These are phyloP conservation scores for Aspergillus cavernicola DNA, from an alignment of 495 filamentous ascomycete species.

Conservation along the genomic window DNA sequence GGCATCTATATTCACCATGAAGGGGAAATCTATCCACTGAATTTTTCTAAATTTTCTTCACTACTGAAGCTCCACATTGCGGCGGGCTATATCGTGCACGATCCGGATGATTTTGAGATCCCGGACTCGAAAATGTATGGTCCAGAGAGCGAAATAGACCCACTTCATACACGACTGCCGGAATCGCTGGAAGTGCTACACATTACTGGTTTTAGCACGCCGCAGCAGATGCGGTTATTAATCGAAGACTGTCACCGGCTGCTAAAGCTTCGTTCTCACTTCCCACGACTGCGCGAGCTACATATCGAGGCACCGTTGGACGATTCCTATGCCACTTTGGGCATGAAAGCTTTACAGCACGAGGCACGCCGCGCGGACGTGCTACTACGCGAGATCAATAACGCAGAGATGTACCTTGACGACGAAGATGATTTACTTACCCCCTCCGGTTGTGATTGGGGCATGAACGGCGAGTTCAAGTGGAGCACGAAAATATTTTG, in stretches of 20 bases:
- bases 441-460: slow-evolving; percentile 2
- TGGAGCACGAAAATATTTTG: slow-evolving; percentile 5
- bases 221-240: not conserved
- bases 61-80: not conserved
- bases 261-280: not conserved
- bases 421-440: not conserved
- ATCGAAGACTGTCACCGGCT: slow-evolving; percentile 1
- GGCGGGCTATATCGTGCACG: slow-evolving; percentile 5
- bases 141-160: not conserved
- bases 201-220: slow-evolving; percentile 1
- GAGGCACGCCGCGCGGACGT: not conserved
- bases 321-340: not conserved
- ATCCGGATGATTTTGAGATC: slow-evolving; percentile 3
- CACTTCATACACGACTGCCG: not conserved
- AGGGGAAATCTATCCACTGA: slow-evolving; percentile 4
- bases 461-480: slow-evolving; percentile 6
- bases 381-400: not conserved
- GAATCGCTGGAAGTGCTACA: slow-evolving; percentile 2
- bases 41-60: slow-evolving; percentile 2
- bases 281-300: slow-evolving; percentile 1
- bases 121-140: not conserved
- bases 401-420: not conserved
- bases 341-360: not conserved
- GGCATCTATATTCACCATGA: slow-evolving; percentile 1
- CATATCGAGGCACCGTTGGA: not conserved